Base-by-base conservation (phyloP, 495 filamentous ascomycete genomes). In the Acidiella bohemica region DNA sequence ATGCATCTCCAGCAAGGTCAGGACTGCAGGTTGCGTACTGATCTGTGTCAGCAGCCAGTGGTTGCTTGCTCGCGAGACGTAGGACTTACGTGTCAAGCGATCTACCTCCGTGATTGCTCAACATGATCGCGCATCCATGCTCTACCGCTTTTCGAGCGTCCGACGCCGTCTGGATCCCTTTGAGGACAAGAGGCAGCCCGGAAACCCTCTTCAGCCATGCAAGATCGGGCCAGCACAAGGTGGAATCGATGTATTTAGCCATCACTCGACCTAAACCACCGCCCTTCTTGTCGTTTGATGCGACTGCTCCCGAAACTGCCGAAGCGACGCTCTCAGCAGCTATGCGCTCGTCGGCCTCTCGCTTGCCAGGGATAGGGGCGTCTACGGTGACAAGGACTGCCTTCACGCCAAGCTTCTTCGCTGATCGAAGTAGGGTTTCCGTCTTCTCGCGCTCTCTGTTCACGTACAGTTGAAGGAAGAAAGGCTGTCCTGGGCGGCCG, bases 381-480 rank as follows among this genome's bases (percentile, higher is more conserved):
- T 59, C 57, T 28, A 59, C 53, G n/a, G 57, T 59, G 5, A 59
- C 42, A 31, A 55, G 45, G 10, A 59, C 35, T n/a, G 55, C 50
- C 23, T 50, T 44, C 22, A 52, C 48, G 26, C 54, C 51, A 3
- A 42, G 25, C 8, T 4, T 14, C 8, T 8, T 10, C 13, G 37
- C 44, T 12, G 17, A 10, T 10, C 38, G 40, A 0, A 90, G 59
- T 7, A 88, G 63, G 0, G 57, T 60, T 31, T 73, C 78, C 8
- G 33, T 28, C 46, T 80, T 80, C 30, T 59, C 38, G 1, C 81
- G 70, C 44, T 82, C 70, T 27, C 72, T 73, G 57, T 87, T 78
- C 39, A 90, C 81, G 51, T 92, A 92, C 28, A 92, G 60, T 49
- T 88, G 84, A 48, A 86, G 76, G 63, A 84, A 84, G 49, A 83